A percentile compares a stretch with the other conserved stretches of the same genome.
phyloP scores from a whole-genome alignment of 257 asterid genomes.

The Lantana camara region DNA sequence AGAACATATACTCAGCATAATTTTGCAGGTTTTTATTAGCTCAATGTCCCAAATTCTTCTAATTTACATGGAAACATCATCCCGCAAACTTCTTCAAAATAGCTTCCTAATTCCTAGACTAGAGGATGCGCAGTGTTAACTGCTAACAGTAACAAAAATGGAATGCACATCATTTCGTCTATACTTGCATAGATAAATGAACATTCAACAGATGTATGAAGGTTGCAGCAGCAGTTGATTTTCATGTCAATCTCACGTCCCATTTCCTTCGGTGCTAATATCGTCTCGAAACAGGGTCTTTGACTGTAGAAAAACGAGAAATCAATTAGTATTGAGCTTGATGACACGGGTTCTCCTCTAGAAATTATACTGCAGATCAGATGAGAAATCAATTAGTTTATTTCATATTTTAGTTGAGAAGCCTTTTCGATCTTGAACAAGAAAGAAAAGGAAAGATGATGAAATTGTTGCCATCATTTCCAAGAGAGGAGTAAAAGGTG shows the following conservation, averaged over 20 bases:
- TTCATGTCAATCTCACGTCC: conserved; percentile 12
- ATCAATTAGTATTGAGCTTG: neutral
- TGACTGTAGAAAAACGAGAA: conserved; percentile 13
- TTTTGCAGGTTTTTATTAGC: too few relatives aligned
- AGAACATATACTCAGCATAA: too few relatives aligned
- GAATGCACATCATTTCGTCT: conserved; percentile 13
- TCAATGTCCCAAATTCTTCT: conserved; percentile 13
- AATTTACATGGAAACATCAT: conserved; percentile 28
- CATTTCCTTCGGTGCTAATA: conserved; percentile 20
- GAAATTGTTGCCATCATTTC: too few relatives aligned
- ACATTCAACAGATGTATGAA: conserved; percentile 1
- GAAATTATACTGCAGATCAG: too few relatives aligned
- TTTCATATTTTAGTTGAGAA: too few relatives aligned
- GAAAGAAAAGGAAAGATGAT: too few relatives aligned
- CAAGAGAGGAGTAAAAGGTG: too few relatives aligned
- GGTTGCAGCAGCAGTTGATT: conserved; percentile 18
- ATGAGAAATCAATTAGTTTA: too few relatives aligned
- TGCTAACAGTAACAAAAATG: conserved; percentile 10
- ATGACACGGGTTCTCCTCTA: too few relatives aligned
- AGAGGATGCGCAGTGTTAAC: conserved; percentile 10
- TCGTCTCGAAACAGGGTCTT: conserved; percentile 18
- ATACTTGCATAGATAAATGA: neutral
- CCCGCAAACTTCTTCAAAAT: conserved; percentile 13
- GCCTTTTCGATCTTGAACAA: too few relatives aligned
- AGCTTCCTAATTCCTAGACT: conserved; percentile 12